Evolutionary conservation across 2,329 filamentous ascomycete genomes (phyloP), one percentile per base, ranked within the genome.

Genomic region (Cordyceps militaris): DNA sequence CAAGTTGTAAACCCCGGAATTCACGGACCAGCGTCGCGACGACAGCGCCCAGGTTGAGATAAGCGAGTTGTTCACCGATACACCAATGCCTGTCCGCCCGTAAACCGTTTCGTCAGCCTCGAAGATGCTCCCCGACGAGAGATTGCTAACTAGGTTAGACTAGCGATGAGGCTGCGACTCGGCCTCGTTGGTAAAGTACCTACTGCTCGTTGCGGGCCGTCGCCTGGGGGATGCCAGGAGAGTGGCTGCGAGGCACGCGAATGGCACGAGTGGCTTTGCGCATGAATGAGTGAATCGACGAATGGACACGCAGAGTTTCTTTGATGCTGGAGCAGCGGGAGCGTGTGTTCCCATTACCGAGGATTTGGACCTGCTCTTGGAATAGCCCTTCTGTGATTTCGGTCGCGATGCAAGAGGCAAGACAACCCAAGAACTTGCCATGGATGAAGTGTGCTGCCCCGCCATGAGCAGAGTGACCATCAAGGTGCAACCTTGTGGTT

Each of bases 381-480:
- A 88, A 85, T 13, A 93, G 79, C 61, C 88, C 84, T 62, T 91
- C 86, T 52, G 83, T 73, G 57, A 91, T 81, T 26, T 87, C 80
- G 88, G 88, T 16, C 84, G 77, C 1, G 85, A 81, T 10, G 89
- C 88, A 3, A 93, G 79, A 50, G 84, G 86, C 13, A 92, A 78
- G 63, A 92, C 74, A 63, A 91, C 89, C 88, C 88, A 93, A 9
- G 86, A 80, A 63, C 84, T 84, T n/a, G 87, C 87, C 0, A 88
- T 86, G 5, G 88, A 87, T 0, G 88, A 91, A 1, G 87, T 88
- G 74, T 93, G 89, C 67, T 94, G 89, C 52, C 89, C 89, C 11
- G 86, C 89, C 88, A 94, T 92, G 53, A 93, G 79, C 16, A 93
- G 79, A 0, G 88, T 88, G 66, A 93, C 93, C 89, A 93, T 91